phyloP scores from a whole-genome alignment of 805 yeast species.

The Pichia gijzeniarum region DNA sequence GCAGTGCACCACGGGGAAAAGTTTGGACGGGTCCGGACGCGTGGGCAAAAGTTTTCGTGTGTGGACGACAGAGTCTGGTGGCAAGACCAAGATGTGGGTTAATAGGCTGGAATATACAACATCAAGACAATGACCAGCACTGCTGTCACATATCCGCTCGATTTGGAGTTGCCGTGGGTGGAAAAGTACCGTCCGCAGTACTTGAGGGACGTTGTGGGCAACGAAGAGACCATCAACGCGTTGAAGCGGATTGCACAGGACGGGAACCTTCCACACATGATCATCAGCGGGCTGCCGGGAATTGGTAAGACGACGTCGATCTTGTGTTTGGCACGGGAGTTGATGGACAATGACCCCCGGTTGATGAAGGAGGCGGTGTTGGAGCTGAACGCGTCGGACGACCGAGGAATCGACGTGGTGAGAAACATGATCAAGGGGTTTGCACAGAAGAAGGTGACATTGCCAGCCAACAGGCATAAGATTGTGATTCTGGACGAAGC shows the following conservation, averaged over 20 bases:
- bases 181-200: slow-evolving; percentile 87
- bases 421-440: slow-evolving; percentile 89
- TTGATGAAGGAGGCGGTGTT: slow-evolving; percentile 64
- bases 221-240: slow-evolving; percentile 81
- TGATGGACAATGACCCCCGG: slow-evolving; percentile 53
- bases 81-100: no score
- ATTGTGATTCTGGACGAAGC: slow-evolving; percentile 93
- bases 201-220: slow-evolving; percentile 86
- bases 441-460: slow-evolving; percentile 86
- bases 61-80: no score
- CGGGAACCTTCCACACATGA: slow-evolving; percentile 96
- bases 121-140: neutral
- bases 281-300: slow-evolving; percentile 94
- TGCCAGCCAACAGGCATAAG: slow-evolving; percentile 89
- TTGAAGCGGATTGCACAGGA: slow-evolving; percentile 78
- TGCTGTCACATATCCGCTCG: slow-evolving; percentile 22
- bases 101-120: no score
- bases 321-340: slow-evolving; percentile 79
- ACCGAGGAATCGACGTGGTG: slow-evolving; percentile 95
- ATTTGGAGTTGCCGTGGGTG: slow-evolving; percentile 48
- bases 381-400: slow-evolving; percentile 94
- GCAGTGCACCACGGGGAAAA: no score
- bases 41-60: no score
- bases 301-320: slow-evolving; percentile 96
- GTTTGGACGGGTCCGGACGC: no score